These are phyloP conservation scores for Phytopythium chamaehyphon DNA, from an alignment of 352 stramenopile genomes.

Conservation along the genomic window DNA sequence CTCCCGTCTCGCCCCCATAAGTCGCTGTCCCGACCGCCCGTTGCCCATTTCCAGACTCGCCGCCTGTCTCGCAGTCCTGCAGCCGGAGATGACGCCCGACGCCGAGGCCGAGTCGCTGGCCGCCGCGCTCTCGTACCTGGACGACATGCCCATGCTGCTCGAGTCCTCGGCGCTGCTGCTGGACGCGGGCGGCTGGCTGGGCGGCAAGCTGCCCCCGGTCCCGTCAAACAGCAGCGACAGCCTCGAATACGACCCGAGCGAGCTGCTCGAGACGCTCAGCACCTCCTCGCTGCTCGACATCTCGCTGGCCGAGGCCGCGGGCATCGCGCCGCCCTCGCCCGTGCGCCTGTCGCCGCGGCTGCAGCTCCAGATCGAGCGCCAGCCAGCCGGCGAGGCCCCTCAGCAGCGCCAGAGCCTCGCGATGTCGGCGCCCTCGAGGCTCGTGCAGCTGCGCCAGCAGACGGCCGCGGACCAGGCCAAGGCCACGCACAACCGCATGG, in stretches of 20 bases:
- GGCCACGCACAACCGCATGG: slow-evolving; percentile 5
- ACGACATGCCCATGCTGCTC: slow-evolving; percentile 19
- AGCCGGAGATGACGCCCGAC: slow-evolving; percentile 14
- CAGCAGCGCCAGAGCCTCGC: not conserved
- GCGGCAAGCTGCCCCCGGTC: not conserved
- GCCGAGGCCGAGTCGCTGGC: slow-evolving; percentile 17
- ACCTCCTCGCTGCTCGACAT: slow-evolving; percentile 4
- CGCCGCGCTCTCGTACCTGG: slow-evolving; percentile 26
- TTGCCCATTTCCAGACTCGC: too few relatives aligned
- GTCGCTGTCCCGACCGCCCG: too few relatives aligned
- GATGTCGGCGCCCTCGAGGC: not conserved
- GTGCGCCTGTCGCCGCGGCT: not conserved
- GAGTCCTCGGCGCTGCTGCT: slow-evolving; percentile 11
- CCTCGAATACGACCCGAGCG: slow-evolving; percentile 7
- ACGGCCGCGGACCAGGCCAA: not conserved
- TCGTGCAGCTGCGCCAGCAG: not conserved
- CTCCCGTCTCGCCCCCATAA: too few relatives aligned
- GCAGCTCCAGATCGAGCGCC: not conserved
- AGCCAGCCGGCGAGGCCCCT: slow-evolving; percentile 3
- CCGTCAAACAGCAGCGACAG: slow-evolving; percentile 3
- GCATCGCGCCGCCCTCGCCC: not conserved
- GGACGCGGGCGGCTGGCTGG: slow-evolving; percentile 1
- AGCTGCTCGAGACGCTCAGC: slow-evolving; percentile 17
- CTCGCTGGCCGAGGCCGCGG: not conserved
- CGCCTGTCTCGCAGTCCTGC: too few relatives aligned